phyloP scores from a whole-genome alignment of 192 early-diverging fungal species.

The Coemansia sp. region DNA sequence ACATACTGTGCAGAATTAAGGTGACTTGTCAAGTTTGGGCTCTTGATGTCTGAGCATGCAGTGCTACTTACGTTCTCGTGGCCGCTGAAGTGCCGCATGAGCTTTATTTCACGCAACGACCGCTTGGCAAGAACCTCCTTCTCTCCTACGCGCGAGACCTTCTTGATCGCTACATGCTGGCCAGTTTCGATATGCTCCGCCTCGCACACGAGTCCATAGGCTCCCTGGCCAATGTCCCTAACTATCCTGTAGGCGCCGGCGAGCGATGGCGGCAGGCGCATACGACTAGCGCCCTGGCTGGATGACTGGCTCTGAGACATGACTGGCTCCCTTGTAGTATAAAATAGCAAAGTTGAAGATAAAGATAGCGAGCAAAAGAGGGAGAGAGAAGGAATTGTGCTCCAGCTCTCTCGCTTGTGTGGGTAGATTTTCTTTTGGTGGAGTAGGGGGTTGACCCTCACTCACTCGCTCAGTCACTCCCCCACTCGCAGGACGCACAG shows the following conservation, averaged over 20 bases:
- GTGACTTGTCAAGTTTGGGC: neutral
- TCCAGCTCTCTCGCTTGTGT: neutral
- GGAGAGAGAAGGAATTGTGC: neutral
- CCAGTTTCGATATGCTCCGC: conserved; percentile 82
- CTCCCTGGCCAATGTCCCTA: conserved; percentile 87
- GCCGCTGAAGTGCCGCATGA: conserved; percentile 89
- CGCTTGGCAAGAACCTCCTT: conserved; percentile 87
- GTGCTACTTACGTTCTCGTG: conserved; percentile 77
- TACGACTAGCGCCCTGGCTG: conserved; percentile 33
- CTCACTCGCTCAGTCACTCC: neutral
- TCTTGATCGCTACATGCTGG: conserved; percentile 92
- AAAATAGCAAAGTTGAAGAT: neutral
- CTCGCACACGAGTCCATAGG: conserved; percentile 89
- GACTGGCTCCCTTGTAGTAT: neutral
- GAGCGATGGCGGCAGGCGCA: conserved; percentile 62
- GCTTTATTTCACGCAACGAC: conserved; percentile 89
- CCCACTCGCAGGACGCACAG: neutral
- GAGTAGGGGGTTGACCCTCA: neutral
- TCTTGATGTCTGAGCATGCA: neutral
- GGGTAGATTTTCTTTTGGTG: neutral
- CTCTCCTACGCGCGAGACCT: conserved; percentile 81
- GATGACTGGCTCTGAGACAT: conserved; percentile 40
- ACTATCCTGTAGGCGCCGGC: conserved; percentile 68
- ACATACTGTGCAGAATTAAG: neutral
- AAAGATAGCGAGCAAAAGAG: neutral